Base-by-base conservation (phyloP, 345 rosid species). In the Pelargonium nanum region DNA sequence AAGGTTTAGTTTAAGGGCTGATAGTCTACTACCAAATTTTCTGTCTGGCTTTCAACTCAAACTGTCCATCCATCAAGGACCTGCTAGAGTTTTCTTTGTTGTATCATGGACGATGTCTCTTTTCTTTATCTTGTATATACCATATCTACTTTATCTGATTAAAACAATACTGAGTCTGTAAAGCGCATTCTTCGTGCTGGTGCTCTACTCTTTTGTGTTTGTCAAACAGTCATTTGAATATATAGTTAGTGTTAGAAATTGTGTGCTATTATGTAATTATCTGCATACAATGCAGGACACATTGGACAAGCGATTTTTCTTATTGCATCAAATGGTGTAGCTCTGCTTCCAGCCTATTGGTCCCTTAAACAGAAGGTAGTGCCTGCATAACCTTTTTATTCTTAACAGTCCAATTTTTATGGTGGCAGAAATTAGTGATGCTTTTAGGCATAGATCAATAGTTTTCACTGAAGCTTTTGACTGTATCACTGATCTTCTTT, bases 331-430 rank as follows among this genome's bases (percentile, higher is more conserved):
- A 93, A 89, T 71, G 94, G 69, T 67, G 99, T 88, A 10, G 97
- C 97, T 44, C 68, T 87, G 64, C 74, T 93, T 67, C 99, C 99
- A 44, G 91, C 97, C 54, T 85, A 74, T 78, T 87, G 88, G 91
- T 82, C 94, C 65, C 87, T 93, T 58, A 77, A 91, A 61, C 81
- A 84, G 67, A 89, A 85, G 88, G 96, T 93, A 80, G 74, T 44
- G 32, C n/a, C 19, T n/a, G n/a, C 22, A 22, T 5, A 48, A 2
- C 1, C 0, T 20, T 3, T 51, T 64, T 57, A 51, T 20, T 58
- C 26, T 22, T 58, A 22, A 21, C 56, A 28, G 40, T 28, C 44
- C 32, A 24, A 15, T 51, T 32, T 58, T 3, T 22, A 25, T 22
- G 53, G 2, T 24, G 20, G 50, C 51, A 45, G 30, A 24, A 55